These are phyloP conservation scores for Trypanosoma vivax DNA, from an alignment of 208 protist species.

Conservation along the genomic window DNA sequence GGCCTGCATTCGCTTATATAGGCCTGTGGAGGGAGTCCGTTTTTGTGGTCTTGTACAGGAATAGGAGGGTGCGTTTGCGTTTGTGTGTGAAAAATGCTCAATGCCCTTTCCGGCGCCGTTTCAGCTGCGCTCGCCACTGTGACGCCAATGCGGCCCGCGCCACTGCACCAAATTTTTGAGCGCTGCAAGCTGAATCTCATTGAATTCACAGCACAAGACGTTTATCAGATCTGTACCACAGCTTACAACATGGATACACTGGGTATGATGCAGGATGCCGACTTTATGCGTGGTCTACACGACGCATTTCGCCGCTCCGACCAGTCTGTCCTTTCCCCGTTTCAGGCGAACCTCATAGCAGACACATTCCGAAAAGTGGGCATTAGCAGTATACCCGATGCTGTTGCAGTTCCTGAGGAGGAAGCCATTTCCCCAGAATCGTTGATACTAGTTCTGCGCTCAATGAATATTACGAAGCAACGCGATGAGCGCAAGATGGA, in stretches of 20 bases:
- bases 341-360: slow-evolving; percentile 65
- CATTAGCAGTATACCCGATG: slow-evolving; percentile 47
- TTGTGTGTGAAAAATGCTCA: slow-evolving; percentile 16
- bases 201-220: slow-evolving; percentile 73
- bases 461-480: slow-evolving; percentile 65
- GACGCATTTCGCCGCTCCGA: slow-evolving; percentile 60
- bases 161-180: slow-evolving; percentile 48
- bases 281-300: slow-evolving; percentile 81
- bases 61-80: too few species aligned
- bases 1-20: too few species aligned
- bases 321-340: slow-evolving; percentile 75
- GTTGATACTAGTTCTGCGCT: slow-evolving; percentile 56
- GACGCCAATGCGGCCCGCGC: slow-evolving; percentile 4
- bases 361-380: slow-evolving; percentile 72
- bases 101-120: slow-evolving; percentile 13
- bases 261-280: slow-evolving; percentile 54
- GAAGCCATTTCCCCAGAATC: slow-evolving; percentile 74
- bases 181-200: slow-evolving; percentile 60
- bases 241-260: slow-evolving; percentile 63
- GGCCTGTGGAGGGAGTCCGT: neutral
- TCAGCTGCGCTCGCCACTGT: slow-evolving; percentile 12
- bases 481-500: slow-evolving; percentile 72
- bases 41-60: neutral
- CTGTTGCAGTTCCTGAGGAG: slow-evolving; percentile 57
- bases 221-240: slow-evolving; percentile 74